These are phyloP conservation scores for Pseudotulostoma volvatum DNA, from an alignment of 495 filamentous ascomycete species.

Conservation along the genomic window DNA sequence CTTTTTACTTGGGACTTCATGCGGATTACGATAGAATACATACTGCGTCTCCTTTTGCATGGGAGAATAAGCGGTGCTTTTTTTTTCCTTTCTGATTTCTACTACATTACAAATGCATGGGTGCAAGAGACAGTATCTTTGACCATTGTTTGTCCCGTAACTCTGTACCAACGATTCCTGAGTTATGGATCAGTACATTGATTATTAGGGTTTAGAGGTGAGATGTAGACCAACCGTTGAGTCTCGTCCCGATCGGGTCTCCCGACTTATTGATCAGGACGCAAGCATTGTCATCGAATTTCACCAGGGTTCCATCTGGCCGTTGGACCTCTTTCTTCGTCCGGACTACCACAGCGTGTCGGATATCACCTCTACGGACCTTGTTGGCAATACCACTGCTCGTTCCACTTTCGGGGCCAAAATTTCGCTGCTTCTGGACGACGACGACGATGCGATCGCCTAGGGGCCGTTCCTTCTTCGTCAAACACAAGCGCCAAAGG, in stretches of 20 bases:
- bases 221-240: slow-evolving; percentile 51
- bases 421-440: slow-evolving; percentile 82
- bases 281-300: slow-evolving; percentile 96
- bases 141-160: slow-evolving; percentile 83
- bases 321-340: slow-evolving; percentile 74
- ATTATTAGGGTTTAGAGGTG: too few relatives aligned
- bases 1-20: too few relatives aligned
- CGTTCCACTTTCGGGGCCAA: slow-evolving; percentile 44
- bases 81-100: neutral
- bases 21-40: too few relatives aligned
- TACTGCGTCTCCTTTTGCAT: too few relatives aligned
- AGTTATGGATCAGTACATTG: too few relatives aligned
- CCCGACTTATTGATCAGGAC: slow-evolving; percentile 95
- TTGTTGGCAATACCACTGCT: slow-evolving; percentile 60
- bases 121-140: slow-evolving; percentile 91
- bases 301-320: slow-evolving; percentile 72
- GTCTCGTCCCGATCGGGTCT: slow-evolving; percentile 82
- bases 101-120: slow-evolving; percentile 67
- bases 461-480: slow-evolving; percentile 18
- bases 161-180: slow-evolving; percentile 65
- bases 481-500: neutral
- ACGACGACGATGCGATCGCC: slow-evolving; percentile 96
- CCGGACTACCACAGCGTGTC: slow-evolving; percentile 89
- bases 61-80: too few relatives aligned
- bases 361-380: slow-evolving; percentile 89